phyloP scores from a whole-genome alignment of 176 grass and related monocot species.

The Musa itinerans region DNA sequence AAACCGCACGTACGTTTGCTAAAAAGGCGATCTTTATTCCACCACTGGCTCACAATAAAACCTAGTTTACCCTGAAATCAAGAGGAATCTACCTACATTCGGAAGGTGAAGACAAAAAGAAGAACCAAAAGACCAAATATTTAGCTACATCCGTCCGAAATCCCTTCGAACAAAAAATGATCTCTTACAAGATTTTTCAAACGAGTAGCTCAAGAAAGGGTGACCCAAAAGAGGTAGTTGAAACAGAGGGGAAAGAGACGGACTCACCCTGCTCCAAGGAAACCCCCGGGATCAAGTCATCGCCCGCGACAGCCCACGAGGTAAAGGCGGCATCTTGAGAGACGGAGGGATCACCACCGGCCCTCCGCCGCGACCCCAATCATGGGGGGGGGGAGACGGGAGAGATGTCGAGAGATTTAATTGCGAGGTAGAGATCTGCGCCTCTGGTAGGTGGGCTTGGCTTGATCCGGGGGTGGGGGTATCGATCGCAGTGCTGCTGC shows the following conservation, averaged over 20 bases:
- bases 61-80: too few relatives aligned
- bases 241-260: neutral
- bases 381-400: neutral
- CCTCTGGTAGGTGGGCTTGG: neutral
- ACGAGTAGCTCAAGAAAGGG: too few relatives aligned
- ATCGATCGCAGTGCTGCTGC: neutral
- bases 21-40: too few relatives aligned
- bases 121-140: neutral
- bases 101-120: neutral
- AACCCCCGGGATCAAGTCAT: neutral
- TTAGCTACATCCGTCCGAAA: neutral
- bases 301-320: neutral
- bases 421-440: neutral
- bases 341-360: neutral
- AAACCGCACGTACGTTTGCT: neutral
- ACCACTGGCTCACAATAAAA: too few relatives aligned
- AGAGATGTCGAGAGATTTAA: constrained; percentile 3
- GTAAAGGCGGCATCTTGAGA: neutral
- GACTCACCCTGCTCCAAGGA: neutral
- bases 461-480: neutral
- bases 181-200: too few relatives aligned
- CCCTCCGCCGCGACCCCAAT: neutral
- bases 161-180: neutral
- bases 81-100: neutral
- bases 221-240: too few relatives aligned